Evolutionary conservation across 257 asterid genomes (phyloP).

Genomic region (Anisodus tanguticus): DNA sequence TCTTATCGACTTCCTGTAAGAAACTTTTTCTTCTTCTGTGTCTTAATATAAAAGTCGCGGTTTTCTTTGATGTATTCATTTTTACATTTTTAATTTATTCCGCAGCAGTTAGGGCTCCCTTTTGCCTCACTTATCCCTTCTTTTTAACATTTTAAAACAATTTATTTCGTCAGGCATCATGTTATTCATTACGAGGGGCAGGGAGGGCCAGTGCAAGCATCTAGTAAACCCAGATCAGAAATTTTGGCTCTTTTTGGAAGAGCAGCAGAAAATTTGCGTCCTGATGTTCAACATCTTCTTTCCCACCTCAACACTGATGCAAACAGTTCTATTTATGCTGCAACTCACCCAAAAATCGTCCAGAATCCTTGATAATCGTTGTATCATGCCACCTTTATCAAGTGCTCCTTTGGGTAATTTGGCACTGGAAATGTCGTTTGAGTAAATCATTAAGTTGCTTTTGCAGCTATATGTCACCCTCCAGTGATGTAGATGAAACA

Average conservation of each 20-base stretch:
- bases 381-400: background rate
- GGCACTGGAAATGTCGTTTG: too few species aligned
- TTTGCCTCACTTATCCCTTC: background rate
- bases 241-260: conserved; percentile 71
- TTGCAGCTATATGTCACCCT: background rate
- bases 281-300: conserved; percentile 87
- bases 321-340: conserved; percentile 74
- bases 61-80: background rate
- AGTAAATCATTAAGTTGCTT: background rate
- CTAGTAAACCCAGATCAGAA: conserved; percentile 86
- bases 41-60: background rate
- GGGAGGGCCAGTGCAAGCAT: conserved; percentile 87
- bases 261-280: conserved; percentile 82
- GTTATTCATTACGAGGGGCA: conserved; percentile 91
- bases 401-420: too few species aligned
- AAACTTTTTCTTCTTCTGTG: background rate
- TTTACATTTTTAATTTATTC: background rate
- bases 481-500: too few species aligned
- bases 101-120: background rate
- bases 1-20: conserved; percentile 88
- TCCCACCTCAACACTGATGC: conserved; percentile 76
- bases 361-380: conserved; percentile 37
- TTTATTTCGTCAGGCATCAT: conserved; percentile 62
- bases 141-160: background rate
- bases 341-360: conserved; percentile 70